phyloP scores from a whole-genome alignment of 2,329 filamentous ascomycete genomes.

The Phaeoacremonium minimum region DNA sequence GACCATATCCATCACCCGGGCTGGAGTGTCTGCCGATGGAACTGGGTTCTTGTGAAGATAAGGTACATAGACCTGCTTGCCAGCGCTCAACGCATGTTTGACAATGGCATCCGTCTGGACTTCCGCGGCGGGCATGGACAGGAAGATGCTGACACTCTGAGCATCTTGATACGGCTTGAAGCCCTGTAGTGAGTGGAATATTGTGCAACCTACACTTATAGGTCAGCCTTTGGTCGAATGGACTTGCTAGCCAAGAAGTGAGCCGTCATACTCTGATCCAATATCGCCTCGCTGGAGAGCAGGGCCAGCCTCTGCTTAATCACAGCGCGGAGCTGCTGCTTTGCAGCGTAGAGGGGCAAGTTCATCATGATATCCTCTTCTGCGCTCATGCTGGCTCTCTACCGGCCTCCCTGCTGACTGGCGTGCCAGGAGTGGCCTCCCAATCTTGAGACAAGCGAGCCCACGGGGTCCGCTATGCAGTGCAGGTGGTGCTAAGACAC shows the following conservation, averaged over 20 bases:
- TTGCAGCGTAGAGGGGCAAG: conserved; percentile 59
- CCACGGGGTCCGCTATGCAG: no score
- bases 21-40: conserved; percentile 46
- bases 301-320: conserved; percentile 64
- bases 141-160: conserved; percentile 74
- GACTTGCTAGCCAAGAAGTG: conserved; percentile 7
- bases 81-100: conserved; percentile 67
- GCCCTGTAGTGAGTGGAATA: conserved; percentile 60
- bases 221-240: conserved; percentile 8
- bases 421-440: no score
- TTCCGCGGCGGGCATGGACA: conserved; percentile 89
- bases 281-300: conserved; percentile 58
- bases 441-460: no score
- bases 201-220: conserved; percentile 50
- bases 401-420: no score
- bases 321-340: conserved; percentile 68
- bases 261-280: conserved; percentile 62
- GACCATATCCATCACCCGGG: conserved; percentile 90
- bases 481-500: no score
- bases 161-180: conserved; percentile 75
- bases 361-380: conserved; percentile 31
- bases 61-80: conserved; percentile 88
- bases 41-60: conserved; percentile 68
- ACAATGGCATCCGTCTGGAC: conserved; percentile 82
- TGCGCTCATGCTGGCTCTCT: conserved; percentile 7